Percentiles rank a stretch among this genome's conserved stretches.
These are phyloP conservation scores for Xylaria sp. DNA, from an alignment of 2,329 filamentous ascomycete species.

Conservation along the genomic window DNA sequence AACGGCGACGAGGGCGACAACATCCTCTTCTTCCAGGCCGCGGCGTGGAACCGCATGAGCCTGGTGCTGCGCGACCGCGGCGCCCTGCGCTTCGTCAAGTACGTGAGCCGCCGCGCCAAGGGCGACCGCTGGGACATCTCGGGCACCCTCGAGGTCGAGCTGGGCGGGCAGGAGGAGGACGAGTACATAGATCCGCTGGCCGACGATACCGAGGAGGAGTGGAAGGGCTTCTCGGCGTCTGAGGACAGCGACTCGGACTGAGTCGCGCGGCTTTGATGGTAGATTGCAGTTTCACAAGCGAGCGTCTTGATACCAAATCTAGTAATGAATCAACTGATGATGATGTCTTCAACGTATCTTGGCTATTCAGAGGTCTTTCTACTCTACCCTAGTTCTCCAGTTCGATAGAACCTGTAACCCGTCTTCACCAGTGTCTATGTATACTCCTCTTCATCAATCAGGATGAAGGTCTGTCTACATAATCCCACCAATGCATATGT, in stretches of 20 bases:
- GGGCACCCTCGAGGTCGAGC: conserved; percentile 74
- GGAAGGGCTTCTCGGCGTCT: conserved; percentile 59
- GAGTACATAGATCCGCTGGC: conserved; percentile 44
- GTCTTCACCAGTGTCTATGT: no score
- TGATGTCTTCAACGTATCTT: background rate
- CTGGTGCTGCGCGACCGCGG: conserved; percentile 88
- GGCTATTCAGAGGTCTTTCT: no score
- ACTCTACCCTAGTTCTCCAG: no score
- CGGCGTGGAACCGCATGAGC: conserved; percentile 87
- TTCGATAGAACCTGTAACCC: no score
- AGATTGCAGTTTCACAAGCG: no score
- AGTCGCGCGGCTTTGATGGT: background rate
- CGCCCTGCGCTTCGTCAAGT: conserved; percentile 93
- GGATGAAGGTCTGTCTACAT: no score
- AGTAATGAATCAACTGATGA: conserved; percentile 5
- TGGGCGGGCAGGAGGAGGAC: conserved; percentile 46
- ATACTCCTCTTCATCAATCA: no score
- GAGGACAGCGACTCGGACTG: conserved; percentile 39
- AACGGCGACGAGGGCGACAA: conserved; percentile 79
- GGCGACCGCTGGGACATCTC: conserved; percentile 94
- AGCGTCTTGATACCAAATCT: conserved; percentile 5
- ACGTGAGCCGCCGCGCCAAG: conserved; percentile 79
- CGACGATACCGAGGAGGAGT: conserved; percentile 60
- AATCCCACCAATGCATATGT: no score
- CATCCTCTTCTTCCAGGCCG: conserved; percentile 67